Evolutionary conservation across 192 early-diverging fungal genomes (phyloP), one percentile per base, ranked within the genome.

Genomic region (Linnemannia elongata): DNA sequence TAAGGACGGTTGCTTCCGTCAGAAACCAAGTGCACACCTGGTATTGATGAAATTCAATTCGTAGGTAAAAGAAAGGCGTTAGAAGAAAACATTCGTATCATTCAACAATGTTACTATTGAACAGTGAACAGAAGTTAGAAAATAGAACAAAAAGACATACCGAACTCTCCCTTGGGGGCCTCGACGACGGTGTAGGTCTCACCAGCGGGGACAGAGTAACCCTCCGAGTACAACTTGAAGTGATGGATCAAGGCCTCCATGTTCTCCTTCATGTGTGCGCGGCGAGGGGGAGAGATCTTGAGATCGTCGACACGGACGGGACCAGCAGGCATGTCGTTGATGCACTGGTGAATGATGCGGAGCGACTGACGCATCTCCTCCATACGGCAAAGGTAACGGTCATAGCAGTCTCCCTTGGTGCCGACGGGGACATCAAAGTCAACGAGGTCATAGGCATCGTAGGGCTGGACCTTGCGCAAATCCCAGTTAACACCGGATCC

Each of bases 241-340:
- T 99, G 98, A 88, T 98, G 97, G 80, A 99, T 99, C 72, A 99
- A 90, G 8, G 97, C 97, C 89, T 99, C 98, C 98, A 99, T 99
- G 89, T 94, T 95, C 91, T 98, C 95, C 94, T 99, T 99, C 98
- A 99, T 99, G 83, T 91, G 89, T 27, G 94, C 93, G 77, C 98
- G 94, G 36, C 94, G 95, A 68, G 98, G 98, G 77, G 98, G 98
- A 17, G 96, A 89, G 76, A 99, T 96, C 95, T 99, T 99, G 94
- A 94, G 93, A 90, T 99, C 98, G 77, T 99, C 97, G n/a, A 98
- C 95, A 90, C 95, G 96, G 76, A 98, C 92, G 39, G 95, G 94
- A 54, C 98, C 98, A 71, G 95, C 91, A 41, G 98, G 98, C 94
- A 99, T 99, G 83, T 97, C 92, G 81, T 98, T 95, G 75, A 99